A percentile compares a stretch with the other conserved stretches of the same genome.
These are phyloP conservation scores for Scheffersomyces coipomensis DNA, from an alignment of 805 yeast genomes.

Conservation along the genomic window DNA sequence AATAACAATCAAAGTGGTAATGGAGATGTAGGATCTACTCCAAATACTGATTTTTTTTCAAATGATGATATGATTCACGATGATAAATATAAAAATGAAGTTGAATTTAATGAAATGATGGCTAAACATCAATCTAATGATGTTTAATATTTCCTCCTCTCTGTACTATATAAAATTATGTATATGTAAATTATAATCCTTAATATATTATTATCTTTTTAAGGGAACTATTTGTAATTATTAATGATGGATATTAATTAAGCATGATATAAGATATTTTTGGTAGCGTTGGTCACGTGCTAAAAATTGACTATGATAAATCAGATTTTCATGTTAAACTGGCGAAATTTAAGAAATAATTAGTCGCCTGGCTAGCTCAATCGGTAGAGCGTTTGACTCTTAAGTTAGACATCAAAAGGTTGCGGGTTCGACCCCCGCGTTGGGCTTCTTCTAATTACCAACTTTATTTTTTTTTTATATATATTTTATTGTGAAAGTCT, in stretches of 20 bases:
- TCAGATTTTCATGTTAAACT: no score
- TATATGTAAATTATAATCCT: no score
- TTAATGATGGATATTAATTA: no score
- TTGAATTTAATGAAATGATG: not conserved
- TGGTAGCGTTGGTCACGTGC: no score
- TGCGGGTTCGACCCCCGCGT: conserved; percentile 15
- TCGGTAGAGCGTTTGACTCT: conserved; percentile 17
- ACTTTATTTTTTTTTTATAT: no score
- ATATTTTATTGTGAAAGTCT: no score
- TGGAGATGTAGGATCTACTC: conserved; percentile 20
- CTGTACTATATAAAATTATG: not conserved
- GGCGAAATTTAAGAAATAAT: no score
- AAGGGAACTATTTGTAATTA: no score
- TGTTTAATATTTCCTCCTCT: not conserved
- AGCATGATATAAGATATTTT: no score
- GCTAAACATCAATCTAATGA: not conserved
- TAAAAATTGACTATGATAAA: no score
- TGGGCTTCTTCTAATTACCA: conserved; percentile 7
- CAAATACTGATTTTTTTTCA: conserved; percentile 23
- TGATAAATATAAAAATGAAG: not conserved
- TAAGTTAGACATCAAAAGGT: conserved; percentile 12
- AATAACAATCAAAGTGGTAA: not conserved
- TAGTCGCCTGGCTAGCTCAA: conserved; percentile 15
- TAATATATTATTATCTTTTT: no score
- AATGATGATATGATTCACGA: conserved; percentile 14